A percentile compares a stretch with the other conserved stretches of the same genome.
These are phyloP conservation scores for Globisporangium spiculum DNA, from an alignment of 352 stramenopile genomes.

Conservation along the genomic window DNA sequence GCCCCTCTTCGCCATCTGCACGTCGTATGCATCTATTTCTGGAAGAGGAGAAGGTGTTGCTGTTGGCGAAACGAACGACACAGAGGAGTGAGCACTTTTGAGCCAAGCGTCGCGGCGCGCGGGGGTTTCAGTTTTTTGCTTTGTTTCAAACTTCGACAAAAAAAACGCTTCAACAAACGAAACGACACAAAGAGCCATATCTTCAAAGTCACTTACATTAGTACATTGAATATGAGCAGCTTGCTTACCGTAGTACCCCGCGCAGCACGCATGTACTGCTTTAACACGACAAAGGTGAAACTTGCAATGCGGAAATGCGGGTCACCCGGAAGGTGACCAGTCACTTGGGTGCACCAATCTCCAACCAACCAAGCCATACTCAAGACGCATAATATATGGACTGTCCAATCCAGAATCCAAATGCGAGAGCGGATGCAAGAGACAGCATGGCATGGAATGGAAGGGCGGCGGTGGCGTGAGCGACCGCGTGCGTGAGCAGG, in stretches of 20 bases:
- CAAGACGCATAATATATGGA: no score
- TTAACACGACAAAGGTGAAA: neutral
- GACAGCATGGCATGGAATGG: no score
- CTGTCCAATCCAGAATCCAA: no score
- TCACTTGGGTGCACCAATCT: neutral
- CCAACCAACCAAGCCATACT: neutral
- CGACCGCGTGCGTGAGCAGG: no score
- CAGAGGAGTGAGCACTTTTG: no score
- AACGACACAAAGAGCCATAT: neutral
- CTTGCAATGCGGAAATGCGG: neutral
- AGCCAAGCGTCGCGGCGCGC: no score
- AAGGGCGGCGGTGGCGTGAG: neutral
- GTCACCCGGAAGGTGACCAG: no score
- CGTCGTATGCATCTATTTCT: neutral
- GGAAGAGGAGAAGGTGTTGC: neutral
- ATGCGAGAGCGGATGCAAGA: no score
- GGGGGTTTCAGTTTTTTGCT: neutral
- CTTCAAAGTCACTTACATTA: neutral
- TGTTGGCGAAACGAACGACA: no score
- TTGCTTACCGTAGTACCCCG: no score
- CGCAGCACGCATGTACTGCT: no score
- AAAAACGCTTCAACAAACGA: neutral
- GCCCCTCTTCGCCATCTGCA: neutral
- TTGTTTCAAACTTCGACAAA: no score
- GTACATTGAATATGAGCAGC: neutral